Conservation (phyloP, 2,329 filamentous ascomycete species). For the Beauveria sp. region DNA sequence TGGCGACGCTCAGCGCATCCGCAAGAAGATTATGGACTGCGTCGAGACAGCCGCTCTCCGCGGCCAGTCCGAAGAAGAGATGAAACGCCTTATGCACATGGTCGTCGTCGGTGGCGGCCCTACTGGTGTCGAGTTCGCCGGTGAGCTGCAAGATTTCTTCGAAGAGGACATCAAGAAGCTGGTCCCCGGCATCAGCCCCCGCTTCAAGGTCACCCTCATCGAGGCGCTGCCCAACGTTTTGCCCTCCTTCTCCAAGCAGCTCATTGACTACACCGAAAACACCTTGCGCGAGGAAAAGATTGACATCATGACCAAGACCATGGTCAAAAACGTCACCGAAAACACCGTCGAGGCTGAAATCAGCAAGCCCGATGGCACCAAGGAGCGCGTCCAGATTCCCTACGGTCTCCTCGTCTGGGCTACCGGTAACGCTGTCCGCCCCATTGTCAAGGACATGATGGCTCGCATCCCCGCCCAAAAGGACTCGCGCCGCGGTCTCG, state of each 20-base stretch:
- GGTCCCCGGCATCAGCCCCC: constrained; percentile 88
- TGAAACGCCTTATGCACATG: constrained; percentile 95
- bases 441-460: constrained; percentile 87
- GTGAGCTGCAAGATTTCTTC: constrained; percentile 98
- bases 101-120: constrained; percentile 90
- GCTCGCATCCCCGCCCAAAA: constrained; percentile 87
- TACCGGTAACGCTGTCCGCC: constrained; percentile 89
- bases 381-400: constrained; percentile 72
- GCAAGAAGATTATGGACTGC: constrained; percentile 99
- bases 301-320: constrained; percentile 94
- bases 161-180: constrained; percentile 97
- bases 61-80: constrained; percentile 79
- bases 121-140: constrained; percentile 96
- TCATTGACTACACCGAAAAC: constrained; percentile 98
- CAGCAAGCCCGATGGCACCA: constrained; percentile 73
- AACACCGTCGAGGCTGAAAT: constrained; percentile 88
- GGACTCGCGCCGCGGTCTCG: constrained; percentile 86
- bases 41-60: constrained; percentile 98
- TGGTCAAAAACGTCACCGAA: constrained; percentile 95
- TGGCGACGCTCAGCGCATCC: constrained; percentile 87
- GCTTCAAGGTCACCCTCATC: constrained; percentile 95
- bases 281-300: constrained; percentile 99
- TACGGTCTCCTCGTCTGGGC: constrained; percentile 98
- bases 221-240: constrained; percentile 95
- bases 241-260: constrained; percentile 96